A percentile compares a stretch with the other conserved stretches of the same genome.
These are phyloP conservation scores for Mytilinidion resinicola DNA, from an alignment of 495 filamentous ascomycete genomes.

Conservation along the genomic window DNA sequence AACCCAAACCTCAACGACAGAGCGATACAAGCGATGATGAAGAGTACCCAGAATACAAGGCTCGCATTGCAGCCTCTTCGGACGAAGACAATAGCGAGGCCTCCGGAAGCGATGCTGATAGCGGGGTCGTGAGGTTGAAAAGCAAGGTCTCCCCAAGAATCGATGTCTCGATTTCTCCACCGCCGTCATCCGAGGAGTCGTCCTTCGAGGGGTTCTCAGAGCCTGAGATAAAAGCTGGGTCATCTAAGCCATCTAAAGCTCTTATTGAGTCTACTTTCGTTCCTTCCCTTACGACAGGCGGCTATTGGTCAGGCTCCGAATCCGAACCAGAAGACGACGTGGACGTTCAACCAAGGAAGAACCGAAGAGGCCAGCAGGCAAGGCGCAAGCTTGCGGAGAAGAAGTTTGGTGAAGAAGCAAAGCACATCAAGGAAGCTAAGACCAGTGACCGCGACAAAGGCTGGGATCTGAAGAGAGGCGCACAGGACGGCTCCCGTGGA, in stretches of 20 bases:
- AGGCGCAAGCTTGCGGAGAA: slow-evolving; percentile 85
- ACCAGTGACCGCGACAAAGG: slow-evolving; percentile 39
- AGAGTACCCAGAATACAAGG: slow-evolving; percentile 46
- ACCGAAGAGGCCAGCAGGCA: slow-evolving; percentile 82
- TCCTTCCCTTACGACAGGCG: slow-evolving; percentile 75
- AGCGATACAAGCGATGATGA: slow-evolving; percentile 26
- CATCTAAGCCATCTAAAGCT: not conserved
- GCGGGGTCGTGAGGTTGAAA: not conserved
- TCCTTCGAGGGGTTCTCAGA: not conserved
- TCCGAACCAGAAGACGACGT: slow-evolving; percentile 46
- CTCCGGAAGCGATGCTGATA: slow-evolving; percentile 18
- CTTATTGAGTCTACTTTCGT: slow-evolving; percentile 59
- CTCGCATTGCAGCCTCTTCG: slow-evolving; percentile 48
- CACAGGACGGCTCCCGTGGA: slow-evolving; percentile 20
- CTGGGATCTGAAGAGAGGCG: slow-evolving; percentile 48
- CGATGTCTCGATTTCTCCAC: no score
- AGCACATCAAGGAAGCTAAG: slow-evolving; percentile 53
- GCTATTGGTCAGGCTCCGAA: slow-evolving; percentile 88
- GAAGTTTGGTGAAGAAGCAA: slow-evolving; percentile 72
- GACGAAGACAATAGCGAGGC: slow-evolving; percentile 43
- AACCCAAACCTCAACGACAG: slow-evolving; percentile 5
- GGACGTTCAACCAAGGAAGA: slow-evolving; percentile 52
- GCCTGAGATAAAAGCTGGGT: not conserved
- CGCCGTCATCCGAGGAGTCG: not conserved
- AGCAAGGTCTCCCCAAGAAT: no score